phyloP scores from a whole-genome alignment of 805 yeast genomes.

The Scheffersomyces coipomensis region DNA sequence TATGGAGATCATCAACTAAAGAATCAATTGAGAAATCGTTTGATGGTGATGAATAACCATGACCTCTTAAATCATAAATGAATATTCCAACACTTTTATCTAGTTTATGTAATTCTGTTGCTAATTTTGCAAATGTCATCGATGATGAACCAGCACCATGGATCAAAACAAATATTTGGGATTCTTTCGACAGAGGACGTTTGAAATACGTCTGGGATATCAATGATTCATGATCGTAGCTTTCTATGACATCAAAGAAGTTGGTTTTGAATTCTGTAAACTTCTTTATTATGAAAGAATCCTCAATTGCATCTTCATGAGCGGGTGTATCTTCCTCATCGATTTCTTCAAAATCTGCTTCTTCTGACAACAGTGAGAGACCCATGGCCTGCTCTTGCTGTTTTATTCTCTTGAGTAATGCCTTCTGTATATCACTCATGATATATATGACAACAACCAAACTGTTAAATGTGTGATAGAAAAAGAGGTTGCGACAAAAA shows the following conservation, averaged over 20 bases:
- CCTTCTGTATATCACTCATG: conserved; percentile 30
- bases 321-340: background rate
- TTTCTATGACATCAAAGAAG: conserved; percentile 17
- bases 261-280: conserved; percentile 8
- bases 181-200: conserved; percentile 40
- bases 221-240: conserved; percentile 9
- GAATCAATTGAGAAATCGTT: conserved; percentile 44
- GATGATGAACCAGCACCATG: conserved; percentile 97
- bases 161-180: conserved; percentile 70
- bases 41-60: conserved; percentile 47
- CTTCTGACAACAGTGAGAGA: conserved; percentile 17
- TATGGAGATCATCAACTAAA: conserved; percentile 57
- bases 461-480: background rate
- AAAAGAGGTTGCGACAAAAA: background rate
- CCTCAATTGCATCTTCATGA: background rate
- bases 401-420: conserved; percentile 20
- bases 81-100: conserved; percentile 53
- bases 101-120: conserved; percentile 19
- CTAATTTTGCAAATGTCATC: conserved; percentile 65
- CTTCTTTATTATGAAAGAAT: background rate
- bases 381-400: conserved; percentile 22
- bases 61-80: conserved; percentile 82
- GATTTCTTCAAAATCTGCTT: conserved; percentile 3
- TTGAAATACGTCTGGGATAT: conserved; percentile 51
- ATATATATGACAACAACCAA: background rate